Base-by-base conservation (phyloP, 305 asterid species). In the Fraxinus nigra region DNA sequence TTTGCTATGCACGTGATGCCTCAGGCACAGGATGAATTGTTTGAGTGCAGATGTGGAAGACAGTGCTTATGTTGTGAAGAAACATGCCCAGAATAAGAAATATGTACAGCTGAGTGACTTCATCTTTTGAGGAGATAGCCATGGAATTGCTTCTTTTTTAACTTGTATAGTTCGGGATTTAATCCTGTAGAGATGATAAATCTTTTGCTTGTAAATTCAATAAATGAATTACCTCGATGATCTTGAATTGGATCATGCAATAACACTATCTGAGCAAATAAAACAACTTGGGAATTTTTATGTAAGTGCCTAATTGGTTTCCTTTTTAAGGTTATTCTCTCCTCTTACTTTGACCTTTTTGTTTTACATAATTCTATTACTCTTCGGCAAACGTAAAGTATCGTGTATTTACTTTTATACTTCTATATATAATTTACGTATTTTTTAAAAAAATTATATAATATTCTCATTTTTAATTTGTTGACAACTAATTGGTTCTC, bases 11-110 rank as follows among this genome's bases (percentile, higher is more conserved):
- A 37, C 79, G 8, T 30, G 40, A 16, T 81, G 67, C 33, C 70
- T 83, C 91, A 94, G 98, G 98, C 98, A 94, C 87, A 87, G 96
- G 84, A 88, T 94, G 84, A 94, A 94, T 80, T 93, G 98, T 87
- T 76, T 59, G 83, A 88, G 81, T 26, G 92, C 98, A 22, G 86
- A 88, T 77, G 92, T 90, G 2, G 97, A 93, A 82, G 94, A 86
- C 67, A 89, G 82, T 82, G 97, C 97, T 37, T 89, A 85, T 82
- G 90, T 94, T 13, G 67, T 93, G 16, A 84, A 82, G 79, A 87
- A 82, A 79, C 74, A 38, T 65, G 72, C 30, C 33, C 84, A 76
- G 72, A 37, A 79, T 77, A 77, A 80, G 83, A 90, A 79, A 76
- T 67, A 30, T 7, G 77, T 79, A 72, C 93, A 89, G 88, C 81